Conservation (phyloP, 768 basidiomycete species). For the Pluteus cervinus region DNA sequence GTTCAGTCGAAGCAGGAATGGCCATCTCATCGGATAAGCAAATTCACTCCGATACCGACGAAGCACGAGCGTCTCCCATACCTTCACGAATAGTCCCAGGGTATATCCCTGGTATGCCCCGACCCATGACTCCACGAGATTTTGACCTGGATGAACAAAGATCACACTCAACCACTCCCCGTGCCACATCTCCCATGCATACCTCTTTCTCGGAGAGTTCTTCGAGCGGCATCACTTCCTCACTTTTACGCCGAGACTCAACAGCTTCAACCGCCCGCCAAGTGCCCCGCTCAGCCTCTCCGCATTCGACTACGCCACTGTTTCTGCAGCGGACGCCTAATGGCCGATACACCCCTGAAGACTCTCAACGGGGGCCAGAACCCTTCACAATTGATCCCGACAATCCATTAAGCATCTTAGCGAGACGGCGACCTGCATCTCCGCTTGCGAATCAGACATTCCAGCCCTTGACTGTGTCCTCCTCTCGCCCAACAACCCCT, state of each 20-base stretch:
- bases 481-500: constrained; percentile 62
- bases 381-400: constrained; percentile 42
- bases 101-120: constrained; percentile 86
- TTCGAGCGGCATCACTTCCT: constrained; percentile 25
- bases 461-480: constrained; percentile 54
- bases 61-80: constrained; percentile 53
- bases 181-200: constrained; percentile 62
- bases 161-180: constrained; percentile 72
- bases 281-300: constrained; percentile 33
- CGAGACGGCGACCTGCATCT: constrained; percentile 63
- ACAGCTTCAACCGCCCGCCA: constrained; percentile 42
- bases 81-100: constrained; percentile 66
- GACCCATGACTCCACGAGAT: constrained; percentile 87
- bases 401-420: constrained; percentile 36
- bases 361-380: constrained; percentile 29
- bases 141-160: constrained; percentile 66
- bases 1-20: constrained; percentile 55
- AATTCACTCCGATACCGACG: constrained; percentile 38
- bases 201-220: constrained; percentile 24
- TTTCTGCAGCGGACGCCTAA: constrained; percentile 57
- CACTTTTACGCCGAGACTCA: constrained; percentile 46
- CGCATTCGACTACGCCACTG: constrained; percentile 38
- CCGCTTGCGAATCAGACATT: constrained; percentile 57
- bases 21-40: constrained; percentile 66
- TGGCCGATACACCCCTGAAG: constrained; percentile 62